Percentiles rank a stretch among this genome's conserved stretches.
Evolutionary conservation across 2,329 filamentous ascomycete species (phyloP).

Genomic region (Allantophomopsis lycopodina): DNA sequence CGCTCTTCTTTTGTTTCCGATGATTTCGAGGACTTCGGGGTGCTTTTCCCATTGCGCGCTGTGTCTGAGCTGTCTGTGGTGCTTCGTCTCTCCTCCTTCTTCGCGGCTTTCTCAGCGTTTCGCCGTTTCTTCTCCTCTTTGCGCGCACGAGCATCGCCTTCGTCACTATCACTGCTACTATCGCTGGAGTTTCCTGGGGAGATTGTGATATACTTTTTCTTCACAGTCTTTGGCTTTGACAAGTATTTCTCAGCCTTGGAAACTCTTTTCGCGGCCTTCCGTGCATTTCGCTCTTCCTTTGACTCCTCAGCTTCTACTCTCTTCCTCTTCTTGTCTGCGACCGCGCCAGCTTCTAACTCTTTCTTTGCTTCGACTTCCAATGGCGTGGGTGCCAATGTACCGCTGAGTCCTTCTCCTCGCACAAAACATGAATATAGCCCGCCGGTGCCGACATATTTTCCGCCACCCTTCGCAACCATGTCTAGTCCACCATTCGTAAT

Average conservation of each 20-base stretch:
- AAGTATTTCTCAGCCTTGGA: slow-evolving; percentile 6
- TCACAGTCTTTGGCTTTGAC: slow-evolving; percentile 7
- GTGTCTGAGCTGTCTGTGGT: not conserved
- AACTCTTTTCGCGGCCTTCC: slow-evolving; percentile 22
- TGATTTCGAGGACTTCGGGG: too few species aligned
- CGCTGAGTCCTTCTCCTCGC: slow-evolving; percentile 61
- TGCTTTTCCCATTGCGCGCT: too few species aligned
- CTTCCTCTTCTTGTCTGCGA: slow-evolving; percentile 5
- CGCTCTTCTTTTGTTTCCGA: slow-evolving; percentile 20
- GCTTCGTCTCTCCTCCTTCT: slow-evolving; percentile 5
- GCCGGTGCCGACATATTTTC: slow-evolving; percentile 41
- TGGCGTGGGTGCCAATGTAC: slow-evolving; percentile 37
- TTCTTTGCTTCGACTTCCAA: slow-evolving; percentile 10
- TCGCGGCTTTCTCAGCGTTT: not conserved
- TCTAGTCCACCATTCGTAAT: slow-evolving; percentile 38
- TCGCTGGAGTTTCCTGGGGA: slow-evolving; percentile 7
- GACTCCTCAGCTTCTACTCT: slow-evolving; percentile 8
- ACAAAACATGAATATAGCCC: slow-evolving; percentile 75
- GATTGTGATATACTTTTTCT: slow-evolving; percentile 5
- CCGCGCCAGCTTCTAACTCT: slow-evolving; percentile 10
- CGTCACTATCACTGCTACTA: slow-evolving; percentile 3
- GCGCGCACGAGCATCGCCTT: slow-evolving; percentile 1
- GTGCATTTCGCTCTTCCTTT: slow-evolving; percentile 20
- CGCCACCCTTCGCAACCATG: slow-evolving; percentile 36
- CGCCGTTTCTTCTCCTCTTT: slow-evolving; percentile 8